phyloP scores from a whole-genome alignment of 2,329 filamentous ascomycete species.

The Alternaria burnsii region DNA sequence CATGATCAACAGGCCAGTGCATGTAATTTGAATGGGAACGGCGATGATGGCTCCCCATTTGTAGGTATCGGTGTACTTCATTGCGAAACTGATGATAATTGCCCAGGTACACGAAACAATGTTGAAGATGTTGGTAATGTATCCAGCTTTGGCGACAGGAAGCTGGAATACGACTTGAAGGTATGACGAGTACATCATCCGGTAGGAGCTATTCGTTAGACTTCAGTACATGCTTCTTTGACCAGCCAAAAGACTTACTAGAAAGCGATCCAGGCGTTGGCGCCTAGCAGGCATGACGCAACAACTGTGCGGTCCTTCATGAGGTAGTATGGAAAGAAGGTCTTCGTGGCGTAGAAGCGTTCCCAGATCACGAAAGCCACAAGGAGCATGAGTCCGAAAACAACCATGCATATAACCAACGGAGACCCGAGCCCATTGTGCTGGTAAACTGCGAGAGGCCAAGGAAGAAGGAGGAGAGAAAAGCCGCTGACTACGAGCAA shows the following conservation, averaged over 20 bases:
- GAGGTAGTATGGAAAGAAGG: conserved; percentile 56
- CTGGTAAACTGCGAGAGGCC: conserved; percentile 60
- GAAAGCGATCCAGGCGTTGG: conserved; percentile 30
- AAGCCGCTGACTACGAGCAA: conserved; percentile 68
- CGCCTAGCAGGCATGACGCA: conserved; percentile 57
- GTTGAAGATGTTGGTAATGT: conserved; percentile 34
- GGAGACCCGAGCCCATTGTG: conserved; percentile 41
- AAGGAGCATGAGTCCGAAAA: conserved; percentile 45
- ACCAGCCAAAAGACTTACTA: conserved; percentile 23
- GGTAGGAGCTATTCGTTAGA: conserved; percentile 32
- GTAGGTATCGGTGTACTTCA: conserved; percentile 34
- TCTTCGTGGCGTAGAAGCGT: conserved; percentile 46
- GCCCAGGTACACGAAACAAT: conserved; percentile 32
- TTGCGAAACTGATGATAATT: conserved; percentile 25
- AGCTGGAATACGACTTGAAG: conserved; percentile 48
- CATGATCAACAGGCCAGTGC: conserved; percentile 37
- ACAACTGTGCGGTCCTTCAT: conserved; percentile 59
- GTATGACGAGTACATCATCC: conserved; percentile 47
- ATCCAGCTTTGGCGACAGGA: conserved; percentile 26
- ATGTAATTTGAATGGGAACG: conserved; percentile 37
- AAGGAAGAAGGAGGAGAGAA: conserved; percentile 71
- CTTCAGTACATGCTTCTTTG: neutral
- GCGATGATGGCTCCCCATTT: conserved; percentile 34
- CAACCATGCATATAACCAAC: conserved; percentile 50
- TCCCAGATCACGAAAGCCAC: conserved; percentile 50